These are phyloP conservation scores for Microbotryum silenes-acaulis DNA, from an alignment of 1,284 basidiomycete species.

Conservation along the genomic window DNA sequence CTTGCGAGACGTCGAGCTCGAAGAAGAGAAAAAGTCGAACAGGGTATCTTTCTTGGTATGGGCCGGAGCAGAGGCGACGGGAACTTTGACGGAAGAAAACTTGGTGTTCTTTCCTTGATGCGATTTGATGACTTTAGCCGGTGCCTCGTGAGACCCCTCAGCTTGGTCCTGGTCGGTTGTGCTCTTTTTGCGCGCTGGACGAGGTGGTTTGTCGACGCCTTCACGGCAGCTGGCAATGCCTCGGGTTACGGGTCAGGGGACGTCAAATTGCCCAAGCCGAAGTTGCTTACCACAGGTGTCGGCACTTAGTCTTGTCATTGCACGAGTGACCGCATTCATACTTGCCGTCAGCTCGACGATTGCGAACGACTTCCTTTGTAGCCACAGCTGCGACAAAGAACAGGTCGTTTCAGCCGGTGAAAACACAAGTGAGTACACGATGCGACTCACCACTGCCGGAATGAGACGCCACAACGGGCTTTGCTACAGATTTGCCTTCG, in stretches of 20 bases:
- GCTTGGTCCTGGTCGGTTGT: too few species aligned
- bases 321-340: constrained; percentile 31
- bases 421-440: too few species aligned
- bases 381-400: neutral
- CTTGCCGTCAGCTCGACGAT: constrained; percentile 24
- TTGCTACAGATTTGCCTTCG: neutral
- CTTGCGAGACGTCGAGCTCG: too few species aligned
- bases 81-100: too few species aligned
- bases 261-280: too few species aligned
- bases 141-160: too few species aligned
- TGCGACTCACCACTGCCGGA: neutral
- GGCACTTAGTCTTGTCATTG: constrained; percentile 34
- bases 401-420: too few species aligned
- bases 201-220: constrained; percentile 22
- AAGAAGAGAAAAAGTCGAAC: too few species aligned
- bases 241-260: neutral
- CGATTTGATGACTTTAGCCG: too few species aligned
- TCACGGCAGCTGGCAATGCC: constrained; percentile 18
- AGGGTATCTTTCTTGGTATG: too few species aligned
- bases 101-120: too few species aligned
- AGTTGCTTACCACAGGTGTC: constrained; percentile 36
- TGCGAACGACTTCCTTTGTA: neutral
- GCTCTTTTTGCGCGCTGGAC: neutral
- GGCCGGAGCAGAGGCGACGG: too few species aligned
- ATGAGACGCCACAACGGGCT: neutral